Conservation (phyloP, 257 asterid genomes). For the Eustoma russellianum region DNA sequence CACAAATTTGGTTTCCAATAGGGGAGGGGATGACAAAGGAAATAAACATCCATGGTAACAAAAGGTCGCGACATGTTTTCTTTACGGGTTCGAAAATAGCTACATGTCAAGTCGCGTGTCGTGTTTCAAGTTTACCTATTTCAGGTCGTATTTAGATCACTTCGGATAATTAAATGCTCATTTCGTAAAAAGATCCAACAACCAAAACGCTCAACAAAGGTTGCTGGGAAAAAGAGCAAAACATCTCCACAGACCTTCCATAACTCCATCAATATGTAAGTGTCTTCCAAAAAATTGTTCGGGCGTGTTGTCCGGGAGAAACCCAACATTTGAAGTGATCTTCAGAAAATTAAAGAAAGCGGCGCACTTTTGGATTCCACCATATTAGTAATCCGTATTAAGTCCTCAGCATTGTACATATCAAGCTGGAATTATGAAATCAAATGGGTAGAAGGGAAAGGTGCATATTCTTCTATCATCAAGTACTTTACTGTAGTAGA, state of each 20-base stretch:
- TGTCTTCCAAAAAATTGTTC: conserved; percentile 29
- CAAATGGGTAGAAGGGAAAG: not conserved
- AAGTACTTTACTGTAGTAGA: no score
- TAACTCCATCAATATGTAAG: conserved; percentile 35
- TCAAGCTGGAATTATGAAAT: conserved; percentile 24
- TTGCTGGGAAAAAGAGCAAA: not conserved
- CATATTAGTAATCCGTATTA: conserved; percentile 23
- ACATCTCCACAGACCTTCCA: conserved; percentile 30
- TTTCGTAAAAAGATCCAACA: not conserved
- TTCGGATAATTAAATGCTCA: not conserved
- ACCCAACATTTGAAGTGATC: conserved; percentile 27
- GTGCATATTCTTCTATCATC: no score
- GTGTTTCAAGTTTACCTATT: no score
- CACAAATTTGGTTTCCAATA: no score
- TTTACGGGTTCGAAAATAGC: no score
- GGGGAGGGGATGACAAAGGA: no score
- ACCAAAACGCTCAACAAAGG: not conserved
- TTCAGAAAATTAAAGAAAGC: conserved; percentile 38
- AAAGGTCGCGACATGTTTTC: no score
- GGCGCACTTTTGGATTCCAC: conserved; percentile 18
- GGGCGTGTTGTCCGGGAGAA: conserved; percentile 15
- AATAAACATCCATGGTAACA: no score
- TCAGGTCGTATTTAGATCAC: no score
- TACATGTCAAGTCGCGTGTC: no score
- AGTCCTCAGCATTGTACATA: conserved; percentile 63